A percentile compares a stretch with the other conserved stretches of the same genome.
Evolutionary conservation across 768 basidiomycete genomes (phyloP).

Genomic region (Podaxis sp.): DNA sequence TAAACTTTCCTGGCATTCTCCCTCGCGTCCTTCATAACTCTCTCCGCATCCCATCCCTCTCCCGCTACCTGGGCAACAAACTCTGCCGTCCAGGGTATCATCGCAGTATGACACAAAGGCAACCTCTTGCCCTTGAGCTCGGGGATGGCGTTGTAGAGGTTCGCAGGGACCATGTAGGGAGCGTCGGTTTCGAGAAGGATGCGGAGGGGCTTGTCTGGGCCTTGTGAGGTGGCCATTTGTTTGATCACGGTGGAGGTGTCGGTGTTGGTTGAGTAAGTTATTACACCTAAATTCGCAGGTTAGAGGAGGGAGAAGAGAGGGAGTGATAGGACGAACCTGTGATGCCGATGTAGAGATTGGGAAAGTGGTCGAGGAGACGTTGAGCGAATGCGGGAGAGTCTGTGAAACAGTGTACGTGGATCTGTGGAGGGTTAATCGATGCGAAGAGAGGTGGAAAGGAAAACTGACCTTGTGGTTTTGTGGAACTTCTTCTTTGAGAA

Average conservation of each 20-base stretch:
- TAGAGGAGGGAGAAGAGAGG: not conserved
- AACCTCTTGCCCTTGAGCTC: slow-evolving; percentile 55
- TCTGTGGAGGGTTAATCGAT: slow-evolving; percentile 34
- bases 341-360: slow-evolving; percentile 81
- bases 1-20: slow-evolving; percentile 67
- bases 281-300: slow-evolving; percentile 52
- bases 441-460: not conserved
- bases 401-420: slow-evolving; percentile 89
- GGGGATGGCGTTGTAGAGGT: slow-evolving; percentile 59
- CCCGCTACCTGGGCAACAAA: slow-evolving; percentile 56
- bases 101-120: slow-evolving; percentile 72
- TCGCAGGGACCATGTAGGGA: slow-evolving; percentile 83
- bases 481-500: slow-evolving; percentile 76
- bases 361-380: slow-evolving; percentile 71
- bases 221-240: slow-evolving; percentile 35
- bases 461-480: slow-evolving; percentile 55
- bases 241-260: slow-evolving; percentile 71
- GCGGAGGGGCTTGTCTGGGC: slow-evolving; percentile 28
- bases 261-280: slow-evolving; percentile 73
- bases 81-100: slow-evolving; percentile 85
- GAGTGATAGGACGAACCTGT: slow-evolving; percentile 46
- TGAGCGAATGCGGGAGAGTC: slow-evolving; percentile 74
- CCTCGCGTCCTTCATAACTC: slow-evolving; percentile 59
- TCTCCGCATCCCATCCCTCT: slow-evolving; percentile 48
- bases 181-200: slow-evolving; percentile 84